Base-by-base conservation (phyloP, 768 basidiomycete genomes). In the Tulasnella sp. region DNA sequence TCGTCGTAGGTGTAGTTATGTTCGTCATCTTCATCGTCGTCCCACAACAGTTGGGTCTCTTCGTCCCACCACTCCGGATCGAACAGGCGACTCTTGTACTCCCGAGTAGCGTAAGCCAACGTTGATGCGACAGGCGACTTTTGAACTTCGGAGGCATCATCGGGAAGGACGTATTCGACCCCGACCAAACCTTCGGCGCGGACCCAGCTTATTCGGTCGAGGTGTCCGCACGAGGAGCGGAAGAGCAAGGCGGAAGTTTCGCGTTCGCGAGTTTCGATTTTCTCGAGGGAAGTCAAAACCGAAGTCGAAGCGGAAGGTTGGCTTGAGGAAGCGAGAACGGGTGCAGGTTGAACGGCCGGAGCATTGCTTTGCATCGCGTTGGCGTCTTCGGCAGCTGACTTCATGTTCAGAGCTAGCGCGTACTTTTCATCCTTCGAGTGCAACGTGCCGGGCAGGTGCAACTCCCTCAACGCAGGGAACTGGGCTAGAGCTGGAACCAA, bases 171-270 rank as follows among this genome's bases (percentile, higher is more conserved):
- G 76, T 77, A 77, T 34, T 77, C 76, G 31, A 77, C 76, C 2
- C 38, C 39, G 18, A 40, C 76, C 8, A 52, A 21, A 36, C 58
- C 76, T 62, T 77, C 76, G 19, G 31, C 76, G 12, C 76, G 46
- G 48, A 77, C 76, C 76, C 76, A 77, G 52, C 52, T 58, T 2
- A 77, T 38, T n/a, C 72, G 38, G 39, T 74, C n/a, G 34, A 77
- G 40, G 34, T 58, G 48, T 7, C 48, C 48, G 16, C 39, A 18
- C 3, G 76, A 77, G 52, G 48, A 40, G 34, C 36, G 76, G 18
- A 77, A 34, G 36, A 77, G 58, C 18, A 52, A 34, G 24, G 56
- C 46, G 24, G 76, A 77, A 27, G 52, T 77, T 24, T 56, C 27
- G 52, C 46, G 58, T 77, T 77, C 76, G 46, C 76, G 76, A 10